phyloP scores from a whole-genome alignment of 495 filamentous ascomycete genomes.

The Neurospora sp. region DNA sequence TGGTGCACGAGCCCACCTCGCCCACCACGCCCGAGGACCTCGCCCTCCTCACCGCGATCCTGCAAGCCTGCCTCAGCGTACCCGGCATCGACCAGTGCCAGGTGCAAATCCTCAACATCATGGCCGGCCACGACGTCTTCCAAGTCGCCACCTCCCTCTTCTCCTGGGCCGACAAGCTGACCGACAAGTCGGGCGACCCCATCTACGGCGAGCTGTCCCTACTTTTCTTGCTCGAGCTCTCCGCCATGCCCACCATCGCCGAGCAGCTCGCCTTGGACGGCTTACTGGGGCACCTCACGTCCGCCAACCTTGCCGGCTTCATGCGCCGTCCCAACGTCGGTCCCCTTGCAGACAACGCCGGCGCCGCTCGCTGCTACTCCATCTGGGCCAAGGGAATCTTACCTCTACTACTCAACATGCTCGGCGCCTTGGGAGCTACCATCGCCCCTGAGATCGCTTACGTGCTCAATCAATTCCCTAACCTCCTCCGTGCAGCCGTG shows the following conservation, averaged over 20 bases:
- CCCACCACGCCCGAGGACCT: conserved; percentile 58
- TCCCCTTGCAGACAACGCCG: conserved; percentile 49
- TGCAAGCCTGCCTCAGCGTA: conserved; percentile 73
- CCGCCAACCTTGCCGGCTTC: conserved; percentile 63
- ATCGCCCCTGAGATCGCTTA: conserved; percentile 72
- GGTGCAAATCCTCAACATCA: conserved; percentile 54
- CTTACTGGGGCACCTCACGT: conserved; percentile 62
- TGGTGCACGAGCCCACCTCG: conserved; percentile 52
- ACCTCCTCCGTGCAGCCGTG: conserved; percentile 53
- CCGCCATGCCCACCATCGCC: conserved; percentile 67
- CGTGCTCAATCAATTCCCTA: conserved; percentile 77
- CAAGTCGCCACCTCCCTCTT: conserved; percentile 79
- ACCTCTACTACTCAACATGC: conserved; percentile 81
- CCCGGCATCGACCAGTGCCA: conserved; percentile 51
- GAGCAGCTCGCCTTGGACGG: conserved; percentile 83
- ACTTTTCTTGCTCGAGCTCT: conserved; percentile 80
- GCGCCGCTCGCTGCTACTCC: conserved; percentile 52
- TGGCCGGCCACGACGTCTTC: conserved; percentile 56
- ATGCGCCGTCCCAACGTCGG: conserved; percentile 60
- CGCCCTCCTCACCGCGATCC: conserved; percentile 76
- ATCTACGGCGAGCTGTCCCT: conserved; percentile 86
- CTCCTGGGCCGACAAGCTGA: conserved; percentile 82
- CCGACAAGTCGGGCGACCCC: conserved; percentile 62
- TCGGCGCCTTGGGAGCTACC: conserved; percentile 66
- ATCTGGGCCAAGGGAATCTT: conserved; percentile 87